Percentiles rank a stretch among this genome's conserved stretches.
Conservation (phyloP, 192 early-diverging fungal genomes). For the Entomortierella chlamydospora region DNA sequence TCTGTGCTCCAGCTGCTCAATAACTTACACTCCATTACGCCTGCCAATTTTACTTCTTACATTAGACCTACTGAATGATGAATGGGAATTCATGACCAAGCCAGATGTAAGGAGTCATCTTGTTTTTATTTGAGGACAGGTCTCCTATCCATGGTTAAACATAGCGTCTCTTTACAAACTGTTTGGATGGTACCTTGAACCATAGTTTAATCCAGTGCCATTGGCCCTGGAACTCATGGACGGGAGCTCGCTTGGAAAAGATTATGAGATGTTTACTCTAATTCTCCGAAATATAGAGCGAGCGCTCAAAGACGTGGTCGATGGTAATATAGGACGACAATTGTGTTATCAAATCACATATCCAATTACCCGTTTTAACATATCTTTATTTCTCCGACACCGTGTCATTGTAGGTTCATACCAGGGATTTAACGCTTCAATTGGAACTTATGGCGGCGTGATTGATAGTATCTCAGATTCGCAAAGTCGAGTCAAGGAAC, state of each 20-base stretch:
- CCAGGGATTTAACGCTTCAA: slow-evolving; percentile 84
- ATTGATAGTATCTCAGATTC: slow-evolving; percentile 76
- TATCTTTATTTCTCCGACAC: background rate
- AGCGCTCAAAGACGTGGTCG: slow-evolving; percentile 76
- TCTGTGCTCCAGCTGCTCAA: too few species aligned
- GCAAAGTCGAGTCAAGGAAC: slow-evolving; percentile 69
- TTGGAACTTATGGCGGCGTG: slow-evolving; percentile 83
- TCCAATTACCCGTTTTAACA: background rate
- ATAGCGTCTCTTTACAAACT: background rate
- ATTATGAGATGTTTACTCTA: slow-evolving; percentile 73
- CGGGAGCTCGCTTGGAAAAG: slow-evolving; percentile 72
- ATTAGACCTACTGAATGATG: slow-evolving; percentile 52
- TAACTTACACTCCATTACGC: too few species aligned
- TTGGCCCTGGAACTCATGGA: slow-evolving; percentile 81
- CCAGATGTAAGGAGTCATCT: slow-evolving; percentile 57
- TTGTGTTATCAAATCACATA: background rate
- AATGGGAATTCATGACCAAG: slow-evolving; percentile 68
- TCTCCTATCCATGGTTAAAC: background rate
- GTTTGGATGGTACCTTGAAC: too few species aligned
- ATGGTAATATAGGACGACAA: slow-evolving; percentile 56
- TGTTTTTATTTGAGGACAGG: background rate
- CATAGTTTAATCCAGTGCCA: slow-evolving; percentile 78
- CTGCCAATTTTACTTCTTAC: background rate
- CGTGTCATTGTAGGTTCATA: slow-evolving; percentile 70
- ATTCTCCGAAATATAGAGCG: slow-evolving; percentile 69